Evolutionary conservation across 2,329 filamentous ascomycete genomes (phyloP).

Genomic region (Helicocarpus griseus): DNA sequence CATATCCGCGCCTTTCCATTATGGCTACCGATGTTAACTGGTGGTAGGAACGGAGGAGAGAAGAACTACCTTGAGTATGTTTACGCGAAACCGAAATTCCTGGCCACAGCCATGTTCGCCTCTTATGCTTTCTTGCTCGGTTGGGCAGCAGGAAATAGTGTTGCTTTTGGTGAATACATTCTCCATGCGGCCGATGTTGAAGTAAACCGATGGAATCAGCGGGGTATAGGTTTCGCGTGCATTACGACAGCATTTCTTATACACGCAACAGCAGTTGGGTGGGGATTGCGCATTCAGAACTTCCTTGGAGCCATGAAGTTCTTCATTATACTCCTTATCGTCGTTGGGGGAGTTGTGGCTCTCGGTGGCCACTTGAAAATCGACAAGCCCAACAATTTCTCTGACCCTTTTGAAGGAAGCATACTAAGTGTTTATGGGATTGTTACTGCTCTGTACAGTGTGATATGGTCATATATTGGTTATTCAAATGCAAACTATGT

Average conservation of each 20-base stretch:
- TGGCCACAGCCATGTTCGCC: constrained; percentile 46
- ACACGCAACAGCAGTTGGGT: constrained; percentile 38
- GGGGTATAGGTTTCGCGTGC: constrained; percentile 38
- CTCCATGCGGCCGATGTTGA: constrained; percentile 37
- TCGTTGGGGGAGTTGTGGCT: constrained; percentile 34
- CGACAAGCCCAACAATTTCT: constrained; percentile 28
- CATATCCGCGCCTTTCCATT: neutral
- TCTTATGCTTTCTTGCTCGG: constrained; percentile 42
- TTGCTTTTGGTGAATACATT: constrained; percentile 44
- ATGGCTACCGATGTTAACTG: neutral
- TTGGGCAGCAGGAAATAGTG: constrained; percentile 44
- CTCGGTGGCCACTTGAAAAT: constrained; percentile 29
- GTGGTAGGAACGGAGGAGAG: constrained; percentile 40
- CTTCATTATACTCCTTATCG: constrained; percentile 39
- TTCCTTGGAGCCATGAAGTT: constrained; percentile 42
- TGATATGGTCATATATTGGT: constrained; percentile 52
- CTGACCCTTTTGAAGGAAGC: constrained; percentile 30
- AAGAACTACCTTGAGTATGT: constrained; percentile 47
- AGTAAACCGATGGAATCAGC: constrained; percentile 41
- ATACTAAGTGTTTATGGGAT: constrained; percentile 35
- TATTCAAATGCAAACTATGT: constrained; percentile 56
- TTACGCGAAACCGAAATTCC: constrained; percentile 41
- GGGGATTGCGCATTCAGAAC: constrained; percentile 42
- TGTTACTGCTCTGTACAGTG: constrained; percentile 52
- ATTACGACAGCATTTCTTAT: constrained; percentile 40